A percentile compares a stretch with the other conserved stretches of the same genome.
These are phyloP conservation scores for Hypoxylon sp. DNA, from an alignment of 2,329 filamentous ascomycete genomes.

Conservation along the genomic window DNA sequence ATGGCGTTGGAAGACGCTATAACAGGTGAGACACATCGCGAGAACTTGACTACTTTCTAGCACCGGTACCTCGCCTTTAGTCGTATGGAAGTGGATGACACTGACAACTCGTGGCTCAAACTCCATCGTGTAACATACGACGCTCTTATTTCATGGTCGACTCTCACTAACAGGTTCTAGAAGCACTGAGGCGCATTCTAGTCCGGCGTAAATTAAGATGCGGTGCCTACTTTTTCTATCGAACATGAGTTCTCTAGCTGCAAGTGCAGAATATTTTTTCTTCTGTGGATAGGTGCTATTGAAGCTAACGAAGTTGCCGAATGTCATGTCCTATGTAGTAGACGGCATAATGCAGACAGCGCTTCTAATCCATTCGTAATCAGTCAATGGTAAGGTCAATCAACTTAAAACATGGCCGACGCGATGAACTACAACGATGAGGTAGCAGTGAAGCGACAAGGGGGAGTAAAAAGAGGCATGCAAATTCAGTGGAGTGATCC, in stretches of 20 bases:
- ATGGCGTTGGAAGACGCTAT: not conserved
- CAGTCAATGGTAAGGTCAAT: conserved; percentile 18
- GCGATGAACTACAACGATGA: conserved; percentile 22
- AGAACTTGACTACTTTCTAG: not conserved
- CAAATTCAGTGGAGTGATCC: conserved; percentile 13
- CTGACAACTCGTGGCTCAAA: not conserved
- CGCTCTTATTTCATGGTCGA: not conserved
- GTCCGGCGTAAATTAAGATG: conserved; percentile 1
- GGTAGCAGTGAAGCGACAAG: conserved; percentile 22
- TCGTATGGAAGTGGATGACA: not conserved
- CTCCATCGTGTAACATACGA: not conserved
- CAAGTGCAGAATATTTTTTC: conserved; percentile 4
- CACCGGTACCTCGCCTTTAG: not conserved
- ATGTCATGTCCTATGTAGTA: not conserved
- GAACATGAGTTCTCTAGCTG: not conserved
- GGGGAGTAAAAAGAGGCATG: conserved; percentile 22
- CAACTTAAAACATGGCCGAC: conserved; percentile 33
- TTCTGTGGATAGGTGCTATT: not conserved
- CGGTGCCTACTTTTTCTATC: not conserved
- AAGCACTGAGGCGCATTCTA: conserved; percentile 9
- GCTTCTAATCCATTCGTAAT: conserved; percentile 11
- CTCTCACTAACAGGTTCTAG: conserved; percentile 16
- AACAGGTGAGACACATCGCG: not conserved
- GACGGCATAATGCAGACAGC: not conserved
- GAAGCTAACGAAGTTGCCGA: conserved; percentile 3